Conservation (phyloP, 2,329 filamentous ascomycete genomes). For the Dothistroma pini region DNA sequence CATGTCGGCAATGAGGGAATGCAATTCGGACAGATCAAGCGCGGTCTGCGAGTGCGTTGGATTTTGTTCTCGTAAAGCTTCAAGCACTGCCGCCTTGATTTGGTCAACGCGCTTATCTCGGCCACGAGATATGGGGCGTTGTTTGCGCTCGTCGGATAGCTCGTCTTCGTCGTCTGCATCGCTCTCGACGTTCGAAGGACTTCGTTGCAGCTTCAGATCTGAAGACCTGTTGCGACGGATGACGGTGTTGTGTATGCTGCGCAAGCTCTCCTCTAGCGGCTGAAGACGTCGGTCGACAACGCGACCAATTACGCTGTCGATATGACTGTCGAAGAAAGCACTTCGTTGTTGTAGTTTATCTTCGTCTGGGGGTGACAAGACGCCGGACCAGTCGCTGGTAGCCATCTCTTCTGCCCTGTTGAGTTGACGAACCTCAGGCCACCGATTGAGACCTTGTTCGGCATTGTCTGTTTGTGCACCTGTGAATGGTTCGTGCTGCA, state of each 20-base stretch:
- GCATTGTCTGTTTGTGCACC: conserved; percentile 38
- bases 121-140: conserved; percentile 70
- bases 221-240: conserved; percentile 54
- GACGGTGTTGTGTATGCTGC: conserved; percentile 59
- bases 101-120: conserved; percentile 78
- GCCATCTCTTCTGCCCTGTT: conserved; percentile 62
- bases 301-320: conserved; percentile 79
- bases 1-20: conserved; percentile 47
- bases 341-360: conserved; percentile 76
- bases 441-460: conserved; percentile 40
- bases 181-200: conserved; percentile 62
- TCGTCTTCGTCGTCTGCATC: conserved; percentile 85
- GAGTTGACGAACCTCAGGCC: conserved; percentile 54
- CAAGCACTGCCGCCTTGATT: conserved; percentile 58
- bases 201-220: conserved; percentile 38
- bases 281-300: conserved; percentile 72
- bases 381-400: conserved; percentile 88
- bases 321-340: conserved; percentile 84
- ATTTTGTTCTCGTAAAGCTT: conserved; percentile 54
- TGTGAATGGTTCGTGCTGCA: conserved; percentile 4
- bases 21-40: conserved; percentile 39
- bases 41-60: conserved; percentile 25
- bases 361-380: conserved; percentile 77
- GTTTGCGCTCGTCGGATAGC: conserved; percentile 59
- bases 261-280: conserved; percentile 76